Evolutionary conservation across 495 filamentous ascomycete genomes (phyloP), one percentile per base, ranked within the genome.

Genomic region (Beverwykella pulmonaria): DNA sequence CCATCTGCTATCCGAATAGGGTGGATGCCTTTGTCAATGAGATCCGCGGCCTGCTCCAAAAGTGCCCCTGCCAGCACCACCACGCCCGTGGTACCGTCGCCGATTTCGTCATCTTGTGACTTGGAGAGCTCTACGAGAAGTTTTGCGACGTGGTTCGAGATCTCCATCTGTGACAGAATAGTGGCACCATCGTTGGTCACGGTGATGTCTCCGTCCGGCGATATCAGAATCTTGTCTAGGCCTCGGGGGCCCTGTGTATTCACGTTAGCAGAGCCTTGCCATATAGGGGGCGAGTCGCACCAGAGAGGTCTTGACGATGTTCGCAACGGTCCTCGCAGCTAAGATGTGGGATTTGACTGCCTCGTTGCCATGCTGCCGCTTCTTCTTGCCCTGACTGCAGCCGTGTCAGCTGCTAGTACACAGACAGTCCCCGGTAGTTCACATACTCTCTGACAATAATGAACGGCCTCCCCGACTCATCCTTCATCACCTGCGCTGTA

Each of bases 1-100:
- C 94, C 94, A 76, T 99, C 95, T 63, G 94, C 94, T 82, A 99
- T 97, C 69, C 94, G 83, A 72, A 99, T 98, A 65, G 94, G 94
- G 76, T 99, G 94, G 71, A 99, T 98, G 67, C 94, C 94, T 82
- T 99, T 99, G 83, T 99, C 94, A 75, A 99, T 98, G 66, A 99
- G 84, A 71, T 97, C 94, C 55, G 93, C 92, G n/a, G 94, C 94
- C 79, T 96, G 93, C 78, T 99, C 94, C 59, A 99, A 80, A 70
- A 99, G 86, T 61, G 94, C 92, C 63, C 94, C 93, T 22, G 94
- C 94, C 64, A 99, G 81, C 56, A 99, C 95, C 59, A 99, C 94
- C 17, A 99, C 94, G 78, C 94, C 94, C 0, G 94, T 99, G 63
- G 94, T 99, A 59, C 94, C 94, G 79, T 99, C 94, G 71, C 94